Evolutionary conservation across 2,329 filamentous ascomycete genomes (phyloP).

Genomic region (Huntiella moniliformis): DNA sequence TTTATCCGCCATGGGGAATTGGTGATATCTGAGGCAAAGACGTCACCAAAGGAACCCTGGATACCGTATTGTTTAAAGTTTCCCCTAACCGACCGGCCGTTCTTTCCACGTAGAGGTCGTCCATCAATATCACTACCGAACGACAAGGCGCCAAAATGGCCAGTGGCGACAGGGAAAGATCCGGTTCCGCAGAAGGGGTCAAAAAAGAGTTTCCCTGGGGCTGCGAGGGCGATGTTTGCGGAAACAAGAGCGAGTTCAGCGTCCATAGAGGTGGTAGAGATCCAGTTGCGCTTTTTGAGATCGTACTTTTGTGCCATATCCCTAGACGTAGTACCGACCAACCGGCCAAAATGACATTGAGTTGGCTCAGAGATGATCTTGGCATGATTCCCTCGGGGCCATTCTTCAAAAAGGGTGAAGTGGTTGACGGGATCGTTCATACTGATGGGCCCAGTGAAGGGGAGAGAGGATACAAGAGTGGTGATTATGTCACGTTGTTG

Average conservation of each 20-base stretch:
- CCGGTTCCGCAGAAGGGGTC: slow-evolving; percentile 94
- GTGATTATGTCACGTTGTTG: slow-evolving; percentile 63
- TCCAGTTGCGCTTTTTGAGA: slow-evolving; percentile 83
- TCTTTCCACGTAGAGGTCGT: slow-evolving; percentile 61
- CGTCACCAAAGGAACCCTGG: slow-evolving; percentile 46
- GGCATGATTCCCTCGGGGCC: slow-evolving; percentile 35
- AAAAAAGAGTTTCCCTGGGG: slow-evolving; percentile 69
- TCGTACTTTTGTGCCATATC: slow-evolving; percentile 57
- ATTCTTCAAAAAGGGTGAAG: slow-evolving; percentile 73
- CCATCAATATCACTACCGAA: slow-evolving; percentile 91
- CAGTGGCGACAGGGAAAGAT: slow-evolving; percentile 75
- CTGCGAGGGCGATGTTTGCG: slow-evolving; percentile 73
- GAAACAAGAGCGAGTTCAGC: slow-evolving; percentile 80
- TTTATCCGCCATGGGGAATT: slow-evolving; percentile 53
- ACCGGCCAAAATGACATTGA: slow-evolving; percentile 46
- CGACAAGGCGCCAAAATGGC: slow-evolving; percentile 69
- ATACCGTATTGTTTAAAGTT: slow-evolving; percentile 80
- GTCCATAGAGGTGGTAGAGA: slow-evolving; percentile 95
- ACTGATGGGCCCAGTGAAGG: slow-evolving; percentile 57
- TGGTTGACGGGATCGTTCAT: slow-evolving; percentile 56
- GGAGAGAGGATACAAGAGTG: slow-evolving; percentile 52
- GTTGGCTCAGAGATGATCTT: slow-evolving; percentile 28
- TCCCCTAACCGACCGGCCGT: slow-evolving; percentile 31
- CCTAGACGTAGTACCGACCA: slow-evolving; percentile 46
- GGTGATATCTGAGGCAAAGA: slow-evolving; percentile 72